Evolutionary conservation across 208 protist genomes (phyloP), one percentile per base, ranked within the genome.

Genomic region (Phytomonas serpens): DNA sequence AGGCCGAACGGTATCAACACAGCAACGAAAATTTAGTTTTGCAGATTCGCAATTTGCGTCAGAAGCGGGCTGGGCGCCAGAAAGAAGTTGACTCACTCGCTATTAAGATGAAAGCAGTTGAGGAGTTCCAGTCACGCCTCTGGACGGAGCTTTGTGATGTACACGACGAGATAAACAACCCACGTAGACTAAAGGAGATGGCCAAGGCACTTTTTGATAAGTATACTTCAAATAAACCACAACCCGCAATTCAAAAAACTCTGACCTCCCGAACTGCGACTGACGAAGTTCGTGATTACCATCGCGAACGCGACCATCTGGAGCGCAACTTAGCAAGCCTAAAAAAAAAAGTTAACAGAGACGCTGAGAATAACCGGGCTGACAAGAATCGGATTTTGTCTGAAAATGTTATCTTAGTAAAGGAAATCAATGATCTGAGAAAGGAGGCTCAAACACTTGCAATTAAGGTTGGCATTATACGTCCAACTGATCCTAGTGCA

Each of bases 391-490:
- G 95, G 68, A 98, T 98, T 75, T 97, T 95, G 36, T 77, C 90
- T 10, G 98, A 99, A 83, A 99, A 98, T 78, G 93, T 98, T 2
- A 82, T 93, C 61, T 87, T 99, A 6, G 95, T 99, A 66, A 80
- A 79, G 64, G 97, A 99, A 81, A 98, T 99, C 76, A 99, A 99
- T 80, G 92, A 98, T 65, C 81, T 99, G 67, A 89, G 98, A 51
- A 93, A 97, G 68, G 98, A 99, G 81, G 92, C 97, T 31, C 87
- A 96, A 68, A 79, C 86, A 38, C 74, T 97, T 62, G 83, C 87
- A 27, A 87, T 78, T 36, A 86, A 89, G 68, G 86, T 86, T 1
- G 79, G 88, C 29, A 67, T 91, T 51, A 69, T 87, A 74, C 81
- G 79, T 11, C 73, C 75, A 31, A 80, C 83, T 32, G 84, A 89